Evolutionary conservation across 169 alveolate genomes (phyloP).

Genomic region (Eimeria tenella): DNA sequence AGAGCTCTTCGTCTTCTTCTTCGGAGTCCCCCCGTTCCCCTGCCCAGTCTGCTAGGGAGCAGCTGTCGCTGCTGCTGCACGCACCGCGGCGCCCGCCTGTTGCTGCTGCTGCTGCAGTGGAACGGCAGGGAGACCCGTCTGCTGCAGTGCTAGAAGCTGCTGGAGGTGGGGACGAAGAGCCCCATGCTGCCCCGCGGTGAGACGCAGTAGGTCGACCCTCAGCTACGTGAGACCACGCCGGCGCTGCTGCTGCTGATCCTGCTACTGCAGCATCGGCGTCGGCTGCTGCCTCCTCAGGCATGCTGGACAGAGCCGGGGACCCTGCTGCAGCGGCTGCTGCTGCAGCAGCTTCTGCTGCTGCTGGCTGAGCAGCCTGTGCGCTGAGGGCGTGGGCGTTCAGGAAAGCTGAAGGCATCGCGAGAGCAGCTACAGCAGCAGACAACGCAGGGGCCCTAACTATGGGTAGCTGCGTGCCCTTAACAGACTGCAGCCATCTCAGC

Average conservation of each 20-base stretch:
- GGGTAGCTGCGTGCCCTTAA: slow-evolving; percentile 56
- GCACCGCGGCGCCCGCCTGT: slow-evolving; percentile 1
- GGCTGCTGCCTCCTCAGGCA: background rate
- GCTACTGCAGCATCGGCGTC: slow-evolving; percentile 24
- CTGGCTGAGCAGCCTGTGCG: slow-evolving; percentile 27
- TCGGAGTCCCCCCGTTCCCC: slow-evolving; percentile 10
- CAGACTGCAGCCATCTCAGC: slow-evolving; percentile 50
- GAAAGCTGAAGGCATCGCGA: slow-evolving; percentile 52
- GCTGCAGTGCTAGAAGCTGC: slow-evolving; percentile 3
- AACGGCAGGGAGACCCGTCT: slow-evolving; percentile 23
- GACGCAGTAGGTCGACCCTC: slow-evolving; percentile 28
- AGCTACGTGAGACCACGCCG: slow-evolving; percentile 35
- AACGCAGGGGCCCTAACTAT: slow-evolving; percentile 39
- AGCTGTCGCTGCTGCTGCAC: slow-evolving; percentile 5
- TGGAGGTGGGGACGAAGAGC: background rate
- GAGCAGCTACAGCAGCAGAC: slow-evolving; percentile 3
- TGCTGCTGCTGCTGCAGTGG: slow-evolving; percentile 6
- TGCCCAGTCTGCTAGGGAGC: background rate
- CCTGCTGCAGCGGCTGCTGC: slow-evolving; percentile 41
- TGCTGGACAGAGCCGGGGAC: slow-evolving; percentile 1
- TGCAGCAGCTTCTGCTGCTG: slow-evolving; percentile 24
- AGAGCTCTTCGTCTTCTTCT: background rate
- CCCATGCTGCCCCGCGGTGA: slow-evolving; percentile 13
- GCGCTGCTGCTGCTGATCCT: slow-evolving; percentile 51
- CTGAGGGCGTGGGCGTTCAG: background rate